These are phyloP conservation scores for Cercospora beticola DNA, from an alignment of 2,329 filamentous ascomycete species.

Conservation along the genomic window DNA sequence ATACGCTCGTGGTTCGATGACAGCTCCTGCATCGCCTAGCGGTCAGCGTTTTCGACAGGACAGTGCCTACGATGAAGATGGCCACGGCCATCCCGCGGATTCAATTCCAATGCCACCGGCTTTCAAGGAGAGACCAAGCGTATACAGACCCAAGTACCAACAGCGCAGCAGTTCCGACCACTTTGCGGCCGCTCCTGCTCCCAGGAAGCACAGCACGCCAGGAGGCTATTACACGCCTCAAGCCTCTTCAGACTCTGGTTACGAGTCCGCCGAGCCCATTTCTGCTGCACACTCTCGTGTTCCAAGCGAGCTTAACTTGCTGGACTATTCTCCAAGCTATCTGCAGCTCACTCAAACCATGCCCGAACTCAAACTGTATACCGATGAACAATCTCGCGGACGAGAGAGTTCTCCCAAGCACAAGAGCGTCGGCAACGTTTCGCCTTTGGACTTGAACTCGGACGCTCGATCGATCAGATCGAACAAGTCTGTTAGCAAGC, in stretches of 20 bases:
- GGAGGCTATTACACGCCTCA: conserved; percentile 14
- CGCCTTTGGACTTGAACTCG: conserved; percentile 18
- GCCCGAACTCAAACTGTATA: conserved; percentile 27
- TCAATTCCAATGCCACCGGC: conserved; percentile 13
- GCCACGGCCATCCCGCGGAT: background rate
- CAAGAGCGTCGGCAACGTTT: conserved; percentile 17
- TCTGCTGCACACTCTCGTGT: conserved; percentile 28
- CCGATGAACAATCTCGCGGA: conserved; percentile 15
- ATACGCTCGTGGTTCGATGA: conserved; percentile 8
- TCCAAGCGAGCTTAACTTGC: conserved; percentile 26
- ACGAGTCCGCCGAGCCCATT: conserved; percentile 26
- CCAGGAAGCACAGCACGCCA: conserved; percentile 8
- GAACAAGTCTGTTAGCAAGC: conserved; percentile 18
- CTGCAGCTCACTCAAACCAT: conserved; percentile 16
- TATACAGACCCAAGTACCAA: background rate
- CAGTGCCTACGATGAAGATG: background rate
- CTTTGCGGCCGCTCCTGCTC: background rate
- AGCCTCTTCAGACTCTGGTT: conserved; percentile 34
- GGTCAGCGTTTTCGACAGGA: background rate
- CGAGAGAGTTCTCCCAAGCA: conserved; percentile 6
- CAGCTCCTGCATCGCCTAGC: background rate
- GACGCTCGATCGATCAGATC: conserved; percentile 17
- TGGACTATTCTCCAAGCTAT: conserved; percentile 14
- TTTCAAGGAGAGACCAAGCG: conserved; percentile 1
- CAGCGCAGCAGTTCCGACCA: conserved; percentile 14